Evolutionary conservation across 1,139 yeast genomes (phyloP), one percentile per base, ranked within the genome.

Genomic region (Yamadazyma oceani): DNA sequence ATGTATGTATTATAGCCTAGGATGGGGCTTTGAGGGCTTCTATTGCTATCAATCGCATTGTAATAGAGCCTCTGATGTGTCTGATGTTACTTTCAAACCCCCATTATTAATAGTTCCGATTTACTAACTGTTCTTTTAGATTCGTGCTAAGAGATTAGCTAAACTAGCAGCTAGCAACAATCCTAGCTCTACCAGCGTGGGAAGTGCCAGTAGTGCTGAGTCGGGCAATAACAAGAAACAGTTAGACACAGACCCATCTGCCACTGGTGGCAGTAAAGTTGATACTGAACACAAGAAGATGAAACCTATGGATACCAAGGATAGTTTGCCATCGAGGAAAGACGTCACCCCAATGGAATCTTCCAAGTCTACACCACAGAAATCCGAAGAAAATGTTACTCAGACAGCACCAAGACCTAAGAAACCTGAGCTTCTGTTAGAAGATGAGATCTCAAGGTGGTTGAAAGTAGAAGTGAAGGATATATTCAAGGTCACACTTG

Each of bases 61-160:
- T n/a, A 23, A 17, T n/a, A 19, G 21, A 19, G 8, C 21, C 21
- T 6, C 8, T 19, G 21, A 19, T 19, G 21, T 19, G 21, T 19
- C n/a, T n/a, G n/a, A n/a, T n/a, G n/a, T n/a, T n/a, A n/a, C n/a
- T n/a, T n/a, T n/a, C n/a, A n/a, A n/a, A n/a, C n/a, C n/a, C n/a
- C n/a, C n/a, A n/a, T n/a, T n/a, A n/a, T n/a, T n/a, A n/a, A n/a
- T n/a, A 8, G 21, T 19, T 19, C 8, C 8, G 21, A 19, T 19
- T 19, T 5, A 19, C 21, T 19, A 19, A 56, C 62, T 51, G 59
- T 58, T 48, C 22, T 39, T 43, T 21, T 56, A 75, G 69, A 74
- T 78, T 21, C 69, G 84, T 50, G 80, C 80, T 29, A 78, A 75
- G 50, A 56, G 84, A 34, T 59, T 78, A 49, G 82, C 82, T n/a